Evolutionary conservation across 768 basidiomycete genomes (phyloP), one percentile per base, ranked within the genome.

Genomic region (Lyophyllum semitale): DNA sequence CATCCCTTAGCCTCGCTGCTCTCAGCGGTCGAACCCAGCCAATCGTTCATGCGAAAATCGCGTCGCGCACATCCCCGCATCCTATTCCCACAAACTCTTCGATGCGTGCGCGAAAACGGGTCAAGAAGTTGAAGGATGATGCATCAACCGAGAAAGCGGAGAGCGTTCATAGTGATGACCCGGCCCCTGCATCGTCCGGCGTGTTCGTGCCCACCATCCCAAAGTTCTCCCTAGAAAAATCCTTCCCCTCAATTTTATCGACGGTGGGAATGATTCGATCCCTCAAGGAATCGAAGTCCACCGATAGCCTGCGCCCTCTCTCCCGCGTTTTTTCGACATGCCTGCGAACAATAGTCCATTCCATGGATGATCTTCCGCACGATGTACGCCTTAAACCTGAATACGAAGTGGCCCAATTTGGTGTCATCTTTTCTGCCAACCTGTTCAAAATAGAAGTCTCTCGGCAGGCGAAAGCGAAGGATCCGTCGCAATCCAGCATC

Each of bases 181-280:
- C 65, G n/a, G 61, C 58, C 0, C 61, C 66, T 11, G 53, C 71
- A 17, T 63, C 63, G 0, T 67, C 71, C 4, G 45, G 52, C 18
- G 43, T 47, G 15, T 23, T 59, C 43, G 30, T 26, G 5, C 12
- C 48, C 44, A 54, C 64, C 18, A 48, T 51, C 18, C 60, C 59
- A 6, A 61, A 44, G 8, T 73, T 71, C 51, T 54, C 69, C 35
- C 63, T 77, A 20, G 68, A 72, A 23, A 65, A 54, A 35, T 66
- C 70, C 6, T 76, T 74, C 53, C 73, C 75, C 1, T 71, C 73
- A 1, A 71, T 78, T 49, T 44, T 73, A 48, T 53, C 56, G 13
- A 63, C 72, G 3, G 57, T 67, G 20, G 59, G 58, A 0, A 59
- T 68, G 48, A 67, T 78, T 44, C 64, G 55, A 47, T 46, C 44